Conservation (phyloP, 805 yeast species). For the Suhomyces kilbournensis region DNA sequence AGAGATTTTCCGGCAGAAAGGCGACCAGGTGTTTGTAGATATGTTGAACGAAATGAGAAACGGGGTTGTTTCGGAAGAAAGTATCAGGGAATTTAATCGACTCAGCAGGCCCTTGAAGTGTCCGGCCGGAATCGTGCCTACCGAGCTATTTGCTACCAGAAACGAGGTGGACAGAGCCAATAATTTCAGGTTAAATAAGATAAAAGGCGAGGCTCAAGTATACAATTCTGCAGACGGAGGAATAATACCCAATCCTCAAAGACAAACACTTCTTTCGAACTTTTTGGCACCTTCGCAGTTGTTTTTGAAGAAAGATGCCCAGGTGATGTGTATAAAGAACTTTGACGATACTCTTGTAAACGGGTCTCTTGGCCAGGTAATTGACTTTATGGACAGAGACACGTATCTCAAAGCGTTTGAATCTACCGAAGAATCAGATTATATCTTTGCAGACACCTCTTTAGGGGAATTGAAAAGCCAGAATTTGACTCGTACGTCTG, state of each 20-base stretch:
- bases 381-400: constrained; percentile 48
- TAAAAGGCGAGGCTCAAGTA: constrained; percentile 43
- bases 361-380: constrained; percentile 71
- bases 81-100: constrained; percentile 48
- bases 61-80: constrained; percentile 52
- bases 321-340: constrained; percentile 80
- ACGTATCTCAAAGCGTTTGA: constrained; percentile 29
- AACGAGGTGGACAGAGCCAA: constrained; percentile 70
- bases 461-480: background rate
- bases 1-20: constrained; percentile 74
- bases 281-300: constrained; percentile 61
- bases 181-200: constrained; percentile 40
- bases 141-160: constrained; percentile 72
- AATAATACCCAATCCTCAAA: constrained; percentile 36
- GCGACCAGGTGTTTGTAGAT: constrained; percentile 63
- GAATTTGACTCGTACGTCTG: background rate
- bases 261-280: constrained; percentile 47
- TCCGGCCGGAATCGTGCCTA: constrained; percentile 63
- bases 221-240: constrained; percentile 61
- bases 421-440: constrained; percentile 13
- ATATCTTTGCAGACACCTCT: constrained; percentile 11
- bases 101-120: constrained; percentile 51
- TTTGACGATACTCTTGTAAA: constrained; percentile 70
- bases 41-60: constrained; percentile 75
- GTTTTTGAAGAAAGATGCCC: constrained; percentile 65